Evolutionary conservation across 1,139 yeast species (phyloP).

Genomic region (Yamadazyma diospyri): DNA sequence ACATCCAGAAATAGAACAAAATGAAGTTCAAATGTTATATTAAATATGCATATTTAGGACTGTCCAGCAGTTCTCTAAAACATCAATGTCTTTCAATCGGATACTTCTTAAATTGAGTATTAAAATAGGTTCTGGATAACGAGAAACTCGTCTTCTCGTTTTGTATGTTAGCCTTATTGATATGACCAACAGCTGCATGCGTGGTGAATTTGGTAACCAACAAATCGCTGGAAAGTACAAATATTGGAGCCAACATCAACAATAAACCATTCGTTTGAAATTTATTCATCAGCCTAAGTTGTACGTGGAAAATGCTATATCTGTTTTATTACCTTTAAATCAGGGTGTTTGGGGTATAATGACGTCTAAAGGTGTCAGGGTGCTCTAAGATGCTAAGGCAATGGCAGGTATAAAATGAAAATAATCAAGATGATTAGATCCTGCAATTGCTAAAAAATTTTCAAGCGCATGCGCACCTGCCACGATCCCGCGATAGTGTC

Average conservation of each 20-base stretch:
- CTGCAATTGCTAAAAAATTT: slow-evolving; percentile 3
- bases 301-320: no score
- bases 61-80: no score
- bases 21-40: no score
- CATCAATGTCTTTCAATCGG: slow-evolving; percentile 12
- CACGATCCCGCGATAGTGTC: no score
- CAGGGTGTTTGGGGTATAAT: no score
- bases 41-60: no score
- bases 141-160: neutral
- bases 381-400: no score
- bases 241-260: slow-evolving; percentile 24
- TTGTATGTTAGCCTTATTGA: slow-evolving; percentile 10
- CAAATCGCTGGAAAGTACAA: slow-evolving; percentile 23
- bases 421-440: slow-evolving; percentile 2
- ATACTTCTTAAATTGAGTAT: slow-evolving; percentile 13
- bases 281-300: slow-evolving; percentile 4
- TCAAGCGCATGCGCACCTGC: slow-evolving; percentile 1
- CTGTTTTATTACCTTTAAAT: no score
- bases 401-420: no score
- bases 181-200: slow-evolving; percentile 16
- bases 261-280: slow-evolving; percentile 18
- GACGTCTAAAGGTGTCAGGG: neutral
- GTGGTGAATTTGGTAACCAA: slow-evolving; percentile 21
- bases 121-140: slow-evolving; percentile 12
- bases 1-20: no score